These are phyloP conservation scores for Pyrenopolyporus hunteri DNA, from an alignment of 495 filamentous ascomycete species.

Conservation along the genomic window DNA sequence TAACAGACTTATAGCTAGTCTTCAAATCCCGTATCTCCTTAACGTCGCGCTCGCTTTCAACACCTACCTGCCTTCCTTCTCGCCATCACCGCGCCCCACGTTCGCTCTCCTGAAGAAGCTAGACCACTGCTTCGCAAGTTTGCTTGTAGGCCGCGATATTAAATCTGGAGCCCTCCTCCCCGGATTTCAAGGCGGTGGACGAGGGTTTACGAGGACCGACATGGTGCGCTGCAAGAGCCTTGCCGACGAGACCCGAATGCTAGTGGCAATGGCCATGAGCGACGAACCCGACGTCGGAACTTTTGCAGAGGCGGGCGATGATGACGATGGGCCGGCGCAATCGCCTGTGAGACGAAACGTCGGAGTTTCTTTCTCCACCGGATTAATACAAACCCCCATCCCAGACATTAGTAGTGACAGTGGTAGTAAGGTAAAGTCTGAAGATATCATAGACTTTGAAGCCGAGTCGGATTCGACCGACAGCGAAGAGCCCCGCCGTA, in stretches of 20 bases:
- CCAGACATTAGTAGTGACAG: background rate
- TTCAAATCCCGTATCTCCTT: constrained; percentile 85
- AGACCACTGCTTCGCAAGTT: constrained; percentile 74
- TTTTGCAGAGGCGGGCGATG: constrained; percentile 10
- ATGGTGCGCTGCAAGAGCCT: constrained; percentile 83
- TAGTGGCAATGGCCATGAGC: constrained; percentile 68
- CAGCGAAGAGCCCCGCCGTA: background rate
- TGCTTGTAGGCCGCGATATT: constrained; percentile 70
- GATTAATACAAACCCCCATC: constrained; percentile 20
- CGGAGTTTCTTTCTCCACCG: constrained; percentile 10
- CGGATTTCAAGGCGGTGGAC: constrained; percentile 59
- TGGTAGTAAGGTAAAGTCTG: constrained; percentile 3
- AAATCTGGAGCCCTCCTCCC: constrained; percentile 68
- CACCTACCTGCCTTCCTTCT: constrained; percentile 68
- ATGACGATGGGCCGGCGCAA: background rate
- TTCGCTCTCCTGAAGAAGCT: constrained; percentile 76
- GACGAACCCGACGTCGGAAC: constrained; percentile 43
- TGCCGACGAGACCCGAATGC: constrained; percentile 70
- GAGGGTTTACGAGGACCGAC: constrained; percentile 68
- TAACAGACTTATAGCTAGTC: constrained; percentile 61
- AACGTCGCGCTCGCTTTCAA: constrained; percentile 73
- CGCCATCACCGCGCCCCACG: constrained; percentile 66
- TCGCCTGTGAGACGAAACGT: constrained; percentile 16
- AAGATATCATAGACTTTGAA: constrained; percentile 34
- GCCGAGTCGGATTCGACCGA: constrained; percentile 9